phyloP scores from a whole-genome alignment of 1,284 basidiomycete genomes.

The Xerocomus minutiporus region DNA sequence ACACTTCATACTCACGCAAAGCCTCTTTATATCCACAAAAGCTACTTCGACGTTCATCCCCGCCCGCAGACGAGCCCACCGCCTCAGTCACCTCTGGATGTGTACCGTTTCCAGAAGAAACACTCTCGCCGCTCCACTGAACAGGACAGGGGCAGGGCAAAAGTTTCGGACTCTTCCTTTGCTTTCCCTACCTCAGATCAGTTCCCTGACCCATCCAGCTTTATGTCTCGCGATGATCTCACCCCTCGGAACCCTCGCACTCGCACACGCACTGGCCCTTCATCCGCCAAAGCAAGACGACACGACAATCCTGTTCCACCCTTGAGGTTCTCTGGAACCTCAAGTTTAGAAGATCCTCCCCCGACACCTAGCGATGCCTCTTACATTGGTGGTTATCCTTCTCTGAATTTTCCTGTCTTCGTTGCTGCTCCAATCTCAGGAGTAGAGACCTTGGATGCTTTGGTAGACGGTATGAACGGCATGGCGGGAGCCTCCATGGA shows the following conservation, averaged over 20 bases:
- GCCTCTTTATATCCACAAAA: constrained; percentile 14
- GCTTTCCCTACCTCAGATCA: constrained; percentile 27
- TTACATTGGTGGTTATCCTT: constrained; percentile 26
- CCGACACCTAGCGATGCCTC: constrained; percentile 59
- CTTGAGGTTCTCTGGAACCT: constrained; percentile 62
- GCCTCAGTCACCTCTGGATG: constrained; percentile 13
- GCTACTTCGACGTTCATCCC: constrained; percentile 16
- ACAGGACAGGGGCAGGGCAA: constrained; percentile 21
- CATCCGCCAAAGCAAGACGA: constrained; percentile 43
- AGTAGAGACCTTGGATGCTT: constrained; percentile 79
- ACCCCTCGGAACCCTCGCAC: constrained; percentile 38
- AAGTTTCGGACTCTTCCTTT: constrained; percentile 22
- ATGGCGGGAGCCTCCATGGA: constrained; percentile 40
- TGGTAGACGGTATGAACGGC: constrained; percentile 82
- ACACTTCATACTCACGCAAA: constrained; percentile 27
- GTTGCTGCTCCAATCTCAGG: constrained; percentile 72
- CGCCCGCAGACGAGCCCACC: constrained; percentile 32
- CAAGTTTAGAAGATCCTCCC: constrained; percentile 55
- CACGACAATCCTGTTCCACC: constrained; percentile 40
- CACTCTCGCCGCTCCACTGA: constrained; percentile 26
- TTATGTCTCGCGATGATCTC: constrained; percentile 18
- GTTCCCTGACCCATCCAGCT: constrained; percentile 17
- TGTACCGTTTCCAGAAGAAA: constrained; percentile 14
- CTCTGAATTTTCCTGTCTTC: constrained; percentile 57
- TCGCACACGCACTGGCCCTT: constrained; percentile 54